Evolutionary conservation across 2,329 filamentous ascomycete genomes (phyloP), one percentile per base, ranked within the genome.

Genomic region (Stenocarpella maydis): DNA sequence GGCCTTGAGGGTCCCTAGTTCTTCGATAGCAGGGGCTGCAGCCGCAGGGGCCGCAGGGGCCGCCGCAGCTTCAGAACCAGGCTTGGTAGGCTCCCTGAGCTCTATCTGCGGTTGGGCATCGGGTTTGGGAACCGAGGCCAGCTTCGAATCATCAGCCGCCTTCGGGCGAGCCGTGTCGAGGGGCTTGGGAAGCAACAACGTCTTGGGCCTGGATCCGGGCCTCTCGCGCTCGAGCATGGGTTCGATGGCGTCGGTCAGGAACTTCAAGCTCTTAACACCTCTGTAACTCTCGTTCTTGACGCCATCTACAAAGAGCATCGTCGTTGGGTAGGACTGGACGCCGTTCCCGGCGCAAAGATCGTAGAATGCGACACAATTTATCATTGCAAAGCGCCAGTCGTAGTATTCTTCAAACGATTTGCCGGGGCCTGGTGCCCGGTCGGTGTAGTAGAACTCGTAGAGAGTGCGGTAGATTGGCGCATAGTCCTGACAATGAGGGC

Each of bases 361-460:
- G 69, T 88, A 92, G 77, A 91, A 93, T 37, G 93, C 93, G 65
- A 94, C 83, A 80, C 96, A 99, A 81, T 99, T 94, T 73, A 99
- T 82, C 69, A 87, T 89, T 37, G 87, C 95, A 77, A 99, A 98
- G 75, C 92, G 90, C 80, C 97, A 95, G 80, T 95, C 90, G 81
- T 98, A 98, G 79, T 90, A 96, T 67, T 90, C 86, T 39, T 90
- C 90, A 77, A 98, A 98, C 49, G 85, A 82, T 81, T 88, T 72
- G 78, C 84, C 75, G 79, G 83, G 75, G 82, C 84, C 75, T 78
- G 91, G 82, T 19, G 92, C 91, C 75, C 94, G 91, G 45, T 93
- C 96, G 45, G 95, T 98, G 82, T 93, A 84, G 83, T 98, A 99
- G 80, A 91, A 98, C 82, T 99, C 96, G 85, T 98, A 97, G 17